These are phyloP conservation scores for Dactylonectria macrodidyma DNA, from an alignment of 2,329 filamentous ascomycete genomes.

Conservation along the genomic window DNA sequence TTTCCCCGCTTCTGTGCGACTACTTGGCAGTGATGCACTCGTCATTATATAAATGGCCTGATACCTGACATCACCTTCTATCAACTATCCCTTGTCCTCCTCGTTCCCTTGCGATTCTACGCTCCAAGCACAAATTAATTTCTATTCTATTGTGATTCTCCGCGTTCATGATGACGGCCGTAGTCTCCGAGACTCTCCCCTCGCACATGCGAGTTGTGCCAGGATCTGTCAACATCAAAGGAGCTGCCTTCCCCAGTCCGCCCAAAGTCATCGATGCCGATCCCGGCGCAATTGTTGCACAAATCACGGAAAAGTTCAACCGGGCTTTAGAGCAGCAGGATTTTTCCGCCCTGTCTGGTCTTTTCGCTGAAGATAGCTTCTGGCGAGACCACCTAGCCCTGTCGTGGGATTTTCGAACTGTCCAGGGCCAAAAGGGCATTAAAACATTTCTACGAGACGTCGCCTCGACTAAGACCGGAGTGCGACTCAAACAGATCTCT, in stretches of 20 bases:
- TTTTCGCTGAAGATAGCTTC: conserved; percentile 60
- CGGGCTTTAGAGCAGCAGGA: conserved; percentile 55
- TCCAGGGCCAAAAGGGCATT: conserved; percentile 59
- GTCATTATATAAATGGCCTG: conserved; percentile 11
- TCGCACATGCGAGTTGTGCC: conserved; percentile 28
- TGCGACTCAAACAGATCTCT: conserved; percentile 55
- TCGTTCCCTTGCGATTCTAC: not conserved
- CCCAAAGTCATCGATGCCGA: conserved; percentile 1
- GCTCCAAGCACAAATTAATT: not conserved
- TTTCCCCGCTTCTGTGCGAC: conserved; percentile 22
- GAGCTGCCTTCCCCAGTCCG: conserved; percentile 9
- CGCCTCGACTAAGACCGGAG: conserved; percentile 42
- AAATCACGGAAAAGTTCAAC: conserved; percentile 57
- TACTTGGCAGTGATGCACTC: conserved; percentile 7
- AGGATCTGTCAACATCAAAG: conserved; percentile 27
- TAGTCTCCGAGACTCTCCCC: not conserved
- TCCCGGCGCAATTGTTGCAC: conserved; percentile 4
- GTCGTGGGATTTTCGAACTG: conserved; percentile 69
- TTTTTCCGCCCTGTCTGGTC: conserved; percentile 47
- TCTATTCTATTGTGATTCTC: too few species aligned
- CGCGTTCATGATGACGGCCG: conserved; percentile 7
- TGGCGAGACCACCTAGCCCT: conserved; percentile 73
- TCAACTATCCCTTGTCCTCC: not conserved
- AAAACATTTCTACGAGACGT: conserved; percentile 52
- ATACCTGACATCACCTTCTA: not conserved